Percentiles rank a stretch among this genome's conserved stretches.
phyloP scores from a whole-genome alignment of 2,329 filamentous ascomycete genomes.

The Colletotrichum sp. region DNA sequence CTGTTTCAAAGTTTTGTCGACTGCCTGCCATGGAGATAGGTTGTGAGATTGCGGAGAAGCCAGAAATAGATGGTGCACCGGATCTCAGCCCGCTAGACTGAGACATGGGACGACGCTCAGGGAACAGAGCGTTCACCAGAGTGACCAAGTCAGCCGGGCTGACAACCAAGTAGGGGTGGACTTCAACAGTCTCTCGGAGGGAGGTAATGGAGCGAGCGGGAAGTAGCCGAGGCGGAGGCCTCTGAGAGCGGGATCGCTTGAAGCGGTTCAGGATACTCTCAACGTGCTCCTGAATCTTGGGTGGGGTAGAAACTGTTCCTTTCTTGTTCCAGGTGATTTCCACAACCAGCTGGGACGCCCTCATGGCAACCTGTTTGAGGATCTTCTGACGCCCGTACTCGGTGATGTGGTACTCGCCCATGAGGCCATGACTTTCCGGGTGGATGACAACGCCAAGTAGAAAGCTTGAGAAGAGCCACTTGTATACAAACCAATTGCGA shows the following conservation, averaged over 20 bases:
- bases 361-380: slow-evolving; percentile 77
- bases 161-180: slow-evolving; percentile 80
- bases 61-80: slow-evolving; percentile 71
- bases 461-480: slow-evolving; percentile 92
- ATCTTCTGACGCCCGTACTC: slow-evolving; percentile 88
- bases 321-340: slow-evolving; percentile 76
- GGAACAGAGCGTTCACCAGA: slow-evolving; percentile 83
- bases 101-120: slow-evolving; percentile 71
- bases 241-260: slow-evolving; percentile 53
- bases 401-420: slow-evolving; percentile 90
- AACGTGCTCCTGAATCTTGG: slow-evolving; percentile 69
- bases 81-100: slow-evolving; percentile 67
- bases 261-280: slow-evolving; percentile 74
- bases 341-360: slow-evolving; percentile 78
- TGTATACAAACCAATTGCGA: slow-evolving; percentile 82
- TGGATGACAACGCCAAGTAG: slow-evolving; percentile 83
- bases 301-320: slow-evolving; percentile 63
- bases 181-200: slow-evolving; percentile 75
- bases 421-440: slow-evolving; percentile 80
- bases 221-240: slow-evolving; percentile 62
- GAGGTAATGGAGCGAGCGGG: slow-evolving; percentile 76
- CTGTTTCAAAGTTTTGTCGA: slow-evolving; percentile 65
- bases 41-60: slow-evolving; percentile 70
- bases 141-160: slow-evolving; percentile 81
- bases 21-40: slow-evolving; percentile 65